Evolutionary conservation across 495 filamentous ascomycete species (phyloP), one percentile per base, ranked within the genome.

Genomic region (Xylaria telfairii): DNA sequence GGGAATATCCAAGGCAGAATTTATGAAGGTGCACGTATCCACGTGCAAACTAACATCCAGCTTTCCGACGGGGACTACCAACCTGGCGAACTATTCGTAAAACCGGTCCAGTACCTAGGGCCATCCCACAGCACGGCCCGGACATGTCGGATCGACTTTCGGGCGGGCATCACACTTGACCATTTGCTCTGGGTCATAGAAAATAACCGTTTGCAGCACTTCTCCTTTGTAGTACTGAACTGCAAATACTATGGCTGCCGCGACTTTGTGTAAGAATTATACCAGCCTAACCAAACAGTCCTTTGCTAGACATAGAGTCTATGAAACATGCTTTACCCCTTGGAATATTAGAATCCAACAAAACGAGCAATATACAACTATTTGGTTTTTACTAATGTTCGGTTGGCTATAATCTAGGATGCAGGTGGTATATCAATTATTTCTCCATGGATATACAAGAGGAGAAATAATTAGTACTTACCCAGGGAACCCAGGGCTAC

Each of bases 201-300:
- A 32, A 62, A 7, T 1, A 62, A 62, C 10, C 42, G 17, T 2
- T 7, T 62, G 59, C 59, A 62, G 10, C 17, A 24, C 9, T 62
- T 62, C 21, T 39, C 34, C 5, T 62, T 62, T 21, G 59, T 42
- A 3, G 59, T 42, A 32, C 19, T 41, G 37, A 19, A 32, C 12
- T 1, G 26, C 13, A 41, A 42, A 3, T 41, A 39, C 59, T 62
- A 41, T 28, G 59, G 59, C 34, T 62, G 34, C 8, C 59, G 59
- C 34, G 59, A 62, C n/a, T 62, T 62, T 12, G 21, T 62, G 59
- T 62, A 62, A 62, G 59, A 42, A 17, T 4, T 12, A 12, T n/a
- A 41, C 10, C 13, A 59, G 8, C 32, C 19, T 59, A 10, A 32
- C 10, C 10, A 2, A 37, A 54, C 26, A 21, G n/a, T 8, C 17